Evolutionary conservation across 805 yeast species (phyloP).

Genomic region (Debaryomyces castellii): DNA sequence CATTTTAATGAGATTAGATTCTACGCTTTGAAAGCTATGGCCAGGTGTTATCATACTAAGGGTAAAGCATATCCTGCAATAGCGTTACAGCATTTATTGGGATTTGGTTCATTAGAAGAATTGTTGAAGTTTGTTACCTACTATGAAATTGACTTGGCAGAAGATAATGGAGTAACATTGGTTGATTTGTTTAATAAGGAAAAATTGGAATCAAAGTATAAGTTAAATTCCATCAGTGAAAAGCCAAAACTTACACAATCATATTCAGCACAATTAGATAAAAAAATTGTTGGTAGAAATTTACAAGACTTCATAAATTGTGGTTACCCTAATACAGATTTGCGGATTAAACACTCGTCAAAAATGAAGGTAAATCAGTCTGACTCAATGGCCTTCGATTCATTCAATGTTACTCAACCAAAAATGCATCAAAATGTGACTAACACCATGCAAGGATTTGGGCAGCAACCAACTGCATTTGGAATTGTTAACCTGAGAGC

Average conservation of each 20-base stretch:
- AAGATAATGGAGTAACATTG: constrained; percentile 27
- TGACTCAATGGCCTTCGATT: neutral
- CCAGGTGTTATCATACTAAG: constrained; percentile 65
- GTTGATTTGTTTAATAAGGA: constrained; percentile 44
- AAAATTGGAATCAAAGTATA: constrained; percentile 38
- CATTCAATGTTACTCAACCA: too few relatives aligned
- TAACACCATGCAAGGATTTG: neutral
- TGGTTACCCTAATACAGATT: constrained; percentile 30
- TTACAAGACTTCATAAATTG: constrained; percentile 30
- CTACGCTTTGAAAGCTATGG: constrained; percentile 66
- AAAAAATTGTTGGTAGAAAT: constrained; percentile 20
- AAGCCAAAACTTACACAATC: constrained; percentile 39
- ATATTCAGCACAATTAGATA: constrained; percentile 31
- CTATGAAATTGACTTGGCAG: constrained; percentile 53
- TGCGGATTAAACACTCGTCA: constrained; percentile 15
- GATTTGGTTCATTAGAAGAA: constrained; percentile 63
- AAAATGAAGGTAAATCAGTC: constrained; percentile 5
- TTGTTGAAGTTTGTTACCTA: constrained; percentile 57
- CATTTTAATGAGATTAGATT: constrained; percentile 79
- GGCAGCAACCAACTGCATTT: neutral
- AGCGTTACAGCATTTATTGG: constrained; percentile 50
- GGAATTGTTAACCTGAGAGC: too few relatives aligned
- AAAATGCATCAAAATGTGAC: too few relatives aligned
- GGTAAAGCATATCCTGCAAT: constrained; percentile 62
- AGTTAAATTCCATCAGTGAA: constrained; percentile 35